A percentile compares a stretch with the other conserved stretches of the same genome.
Evolutionary conservation across 306 rosid genomes (phyloP).

Genomic region (Pyrus pyrifolia): DNA sequence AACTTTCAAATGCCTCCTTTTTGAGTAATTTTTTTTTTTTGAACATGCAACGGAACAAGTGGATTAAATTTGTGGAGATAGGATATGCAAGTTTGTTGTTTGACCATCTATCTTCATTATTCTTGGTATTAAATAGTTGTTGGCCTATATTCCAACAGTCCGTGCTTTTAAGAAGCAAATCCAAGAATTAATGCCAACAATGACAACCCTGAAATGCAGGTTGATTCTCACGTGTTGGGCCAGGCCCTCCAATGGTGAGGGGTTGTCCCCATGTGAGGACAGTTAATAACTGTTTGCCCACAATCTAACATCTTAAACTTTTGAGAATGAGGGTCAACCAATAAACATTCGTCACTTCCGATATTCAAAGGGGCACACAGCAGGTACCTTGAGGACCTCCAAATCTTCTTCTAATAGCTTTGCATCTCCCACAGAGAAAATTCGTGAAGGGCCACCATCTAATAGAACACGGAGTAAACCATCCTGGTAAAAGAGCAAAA

Average conservation of each 20-base stretch:
- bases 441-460: conserved; percentile 86
- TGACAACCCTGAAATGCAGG: not conserved
- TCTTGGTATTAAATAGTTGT: not conserved
- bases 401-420: conserved; percentile 89
- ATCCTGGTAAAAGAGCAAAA: conserved; percentile 44
- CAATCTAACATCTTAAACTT: not conserved
- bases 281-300: not conserved
- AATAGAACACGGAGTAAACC: conserved; percentile 85
- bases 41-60: not conserved
- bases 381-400: conserved; percentile 77
- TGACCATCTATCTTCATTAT: not conserved
- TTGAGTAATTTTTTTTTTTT: not conserved
- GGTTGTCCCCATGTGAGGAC: not conserved
- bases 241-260: not conserved
- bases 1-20: not conserved
- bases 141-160: not conserved
- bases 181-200: not conserved
- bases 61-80: not conserved
- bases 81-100: not conserved
- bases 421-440: conserved; percentile 59
- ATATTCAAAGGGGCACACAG: conserved; percentile 11
- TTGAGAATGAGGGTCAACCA: not conserved
- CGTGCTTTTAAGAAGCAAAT: not conserved
- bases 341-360: not conserved
- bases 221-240: not conserved